Evolutionary conservation across 192 early-diverging fungal species (phyloP), one percentile per base, ranked within the genome.

Genomic region (Cladochytrium replicatum): DNA sequence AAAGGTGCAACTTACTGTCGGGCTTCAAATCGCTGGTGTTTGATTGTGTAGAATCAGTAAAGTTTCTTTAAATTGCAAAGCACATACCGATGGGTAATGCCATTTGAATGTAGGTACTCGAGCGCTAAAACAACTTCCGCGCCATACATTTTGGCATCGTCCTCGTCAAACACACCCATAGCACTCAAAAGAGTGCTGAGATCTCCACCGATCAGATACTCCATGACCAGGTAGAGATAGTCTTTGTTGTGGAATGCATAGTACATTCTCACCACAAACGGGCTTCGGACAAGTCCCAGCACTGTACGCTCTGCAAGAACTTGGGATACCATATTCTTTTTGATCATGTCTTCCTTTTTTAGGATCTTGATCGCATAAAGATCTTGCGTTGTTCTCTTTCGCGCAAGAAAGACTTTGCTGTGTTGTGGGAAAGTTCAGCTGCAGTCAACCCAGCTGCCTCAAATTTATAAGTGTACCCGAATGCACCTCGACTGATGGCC

Each of bases 301-400:
- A 87, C 91, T 17, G 86, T 81, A 47, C 86, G 71, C 68, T 94
- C 91, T 2, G 88, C 87, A 23, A 88, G 64, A 8, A 88, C 86
- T 45, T 93, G 89, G 23, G 80, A 85, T n/a, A 89, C 84, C 91
- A 93, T 91, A 59, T 94, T 93, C 67, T 93, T 94, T 53, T 84
- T 78, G 53, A 91, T 88, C 84, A 94, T 91, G 56, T 92, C 87
- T 34, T 84, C 84, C 48, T 91, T 94, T 61, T 87, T 87, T 52
- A 94, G 61, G 4, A 91, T 84, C 66, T 94, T 94, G 54, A 93
- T 90, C 11, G 91, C 91, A 63, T 82, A 94, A 31, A 91, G 58
- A 59, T 93, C 91, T 53, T 79, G 76, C 1, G 89, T 93, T 3
- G 84, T 83, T 53, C 81, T 80, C 45, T 93, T 93, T 30, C 80